Base-by-base conservation (phyloP, 148 eudicot species). In the Fagopyrum esculentum region DNA sequence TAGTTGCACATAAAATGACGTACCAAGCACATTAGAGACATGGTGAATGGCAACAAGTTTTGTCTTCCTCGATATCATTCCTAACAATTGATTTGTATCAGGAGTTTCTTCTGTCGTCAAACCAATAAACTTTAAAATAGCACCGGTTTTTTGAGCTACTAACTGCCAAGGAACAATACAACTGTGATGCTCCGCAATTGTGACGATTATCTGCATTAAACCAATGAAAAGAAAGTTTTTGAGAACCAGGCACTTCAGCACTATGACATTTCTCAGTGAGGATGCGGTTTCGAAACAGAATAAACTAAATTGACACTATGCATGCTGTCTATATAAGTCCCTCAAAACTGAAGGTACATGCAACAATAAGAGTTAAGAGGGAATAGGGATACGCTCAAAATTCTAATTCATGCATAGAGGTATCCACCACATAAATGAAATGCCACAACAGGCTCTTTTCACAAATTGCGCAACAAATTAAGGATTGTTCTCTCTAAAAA, bases 121-220 rank as follows among this genome's bases (percentile, higher is more conserved):
- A 80, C 77, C 83, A 59, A 87, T 96, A 86, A 80, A 92, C 76
- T 87, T 88, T 74, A 95, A 82, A 69, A 77, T 66, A 12, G 97
- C 97, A 72, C 98, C 97, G 71, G 98, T 92, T 85, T 89, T 92
- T 77, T 92, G 85, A 77, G 91, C 88, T 44, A 89, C 87, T 76
- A 92, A 3, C 89, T 95, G 98, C 98, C 97, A 92, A 55, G 98
- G 98, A 81, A 95, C 98, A 80, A 92, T 89, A 72, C 90, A 89
- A 80, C 98, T 95, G 76, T 95, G 98, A 88, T 95, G 98, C 81
- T 95, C 98, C 69, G 97, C 98, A 54, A 90, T 84, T 30, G 97
- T 90, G 60, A 92, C 84, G 46, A 95, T 52, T 76, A 95, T 80
- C 98, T 95, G 88, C 78, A 76, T 76, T 50, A 77, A 72, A 73